These are phyloP conservation scores for Trichodelitschia bisporula DNA, from an alignment of 495 filamentous ascomycete species.

Conservation along the genomic window DNA sequence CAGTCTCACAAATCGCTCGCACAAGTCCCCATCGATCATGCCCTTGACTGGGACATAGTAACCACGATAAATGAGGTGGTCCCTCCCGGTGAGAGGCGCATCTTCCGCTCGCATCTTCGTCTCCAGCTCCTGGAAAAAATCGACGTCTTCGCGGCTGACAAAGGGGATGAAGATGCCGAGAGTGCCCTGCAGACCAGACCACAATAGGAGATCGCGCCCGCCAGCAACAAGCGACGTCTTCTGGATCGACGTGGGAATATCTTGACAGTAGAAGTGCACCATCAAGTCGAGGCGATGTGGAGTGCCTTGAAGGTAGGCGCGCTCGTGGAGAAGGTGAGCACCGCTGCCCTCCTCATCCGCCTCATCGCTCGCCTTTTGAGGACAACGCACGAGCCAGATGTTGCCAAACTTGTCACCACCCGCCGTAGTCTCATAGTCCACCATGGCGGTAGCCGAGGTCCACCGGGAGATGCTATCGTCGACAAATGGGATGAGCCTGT, in stretches of 20 bases:
- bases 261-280: slow-evolving; percentile 72
- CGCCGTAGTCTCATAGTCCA: slow-evolving; percentile 89
- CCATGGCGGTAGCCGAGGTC: slow-evolving; percentile 73
- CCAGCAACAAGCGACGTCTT: slow-evolving; percentile 80
- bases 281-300: slow-evolving; percentile 64
- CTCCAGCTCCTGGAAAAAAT: slow-evolving; percentile 91
- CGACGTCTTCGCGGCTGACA: slow-evolving; percentile 68
- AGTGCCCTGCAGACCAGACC: slow-evolving; percentile 85
- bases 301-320: slow-evolving; percentile 69
- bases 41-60: slow-evolving; percentile 98
- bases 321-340: slow-evolving; percentile 67
- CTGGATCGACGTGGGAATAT: slow-evolving; percentile 73
- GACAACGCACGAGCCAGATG: slow-evolving; percentile 73
- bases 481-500: slow-evolving; percentile 71
- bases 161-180: slow-evolving; percentile 85
- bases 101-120: slow-evolving; percentile 54
- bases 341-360: slow-evolving; percentile 82
- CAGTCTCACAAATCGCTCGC: slow-evolving; percentile 67
- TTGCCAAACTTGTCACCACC: slow-evolving; percentile 98
- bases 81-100: slow-evolving; percentile 56
- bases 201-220: slow-evolving; percentile 74
- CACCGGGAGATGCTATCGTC: slow-evolving; percentile 76
- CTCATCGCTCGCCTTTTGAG: slow-evolving; percentile 63
- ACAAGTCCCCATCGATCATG: slow-evolving; percentile 93
- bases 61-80: slow-evolving; percentile 81